A percentile compares a stretch with the other conserved stretches of the same genome.
Conservation (phyloP, 352 stramenopile species). For the Phytopythium sindhum region DNA sequence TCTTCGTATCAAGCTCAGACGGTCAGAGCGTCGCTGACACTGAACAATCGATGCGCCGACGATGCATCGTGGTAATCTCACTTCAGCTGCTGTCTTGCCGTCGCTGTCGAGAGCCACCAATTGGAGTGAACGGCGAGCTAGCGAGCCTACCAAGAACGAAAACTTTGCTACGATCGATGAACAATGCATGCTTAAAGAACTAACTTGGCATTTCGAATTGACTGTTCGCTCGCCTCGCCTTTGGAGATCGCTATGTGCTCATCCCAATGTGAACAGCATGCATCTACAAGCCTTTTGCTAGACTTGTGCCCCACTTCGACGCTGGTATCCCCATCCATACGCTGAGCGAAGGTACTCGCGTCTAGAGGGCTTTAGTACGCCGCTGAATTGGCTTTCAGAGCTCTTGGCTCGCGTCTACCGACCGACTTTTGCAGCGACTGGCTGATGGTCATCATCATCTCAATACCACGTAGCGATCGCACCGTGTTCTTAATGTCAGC, state of each 20-base stretch:
- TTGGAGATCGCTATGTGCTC: background rate
- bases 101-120: constrained; percentile 63
- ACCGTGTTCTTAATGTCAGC: constrained; percentile 45
- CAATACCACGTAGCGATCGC: constrained; percentile 61
- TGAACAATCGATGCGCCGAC: background rate
- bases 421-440: constrained; percentile 33
- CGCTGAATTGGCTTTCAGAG: background rate
- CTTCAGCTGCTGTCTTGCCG: constrained; percentile 64
- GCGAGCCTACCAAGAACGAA: background rate
- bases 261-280: background rate
- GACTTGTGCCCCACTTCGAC: too few relatives aligned
- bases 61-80: background rate
- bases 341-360: too few relatives aligned
- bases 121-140: constrained; percentile 28
- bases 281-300: too few relatives aligned
- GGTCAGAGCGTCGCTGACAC: background rate
- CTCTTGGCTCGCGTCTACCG: background rate
- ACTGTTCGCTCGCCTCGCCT: background rate
- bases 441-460: constrained; percentile 76
- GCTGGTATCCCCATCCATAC: too few relatives aligned
- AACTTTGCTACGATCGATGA: background rate
- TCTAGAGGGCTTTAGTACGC: background rate
- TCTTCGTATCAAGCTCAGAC: too few relatives aligned
- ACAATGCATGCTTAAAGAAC: background rate
- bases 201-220: background rate